These are phyloP conservation scores for Hemisphaericaspora nanyangensis DNA, from an alignment of 805 yeast genomes.

Conservation along the genomic window DNA sequence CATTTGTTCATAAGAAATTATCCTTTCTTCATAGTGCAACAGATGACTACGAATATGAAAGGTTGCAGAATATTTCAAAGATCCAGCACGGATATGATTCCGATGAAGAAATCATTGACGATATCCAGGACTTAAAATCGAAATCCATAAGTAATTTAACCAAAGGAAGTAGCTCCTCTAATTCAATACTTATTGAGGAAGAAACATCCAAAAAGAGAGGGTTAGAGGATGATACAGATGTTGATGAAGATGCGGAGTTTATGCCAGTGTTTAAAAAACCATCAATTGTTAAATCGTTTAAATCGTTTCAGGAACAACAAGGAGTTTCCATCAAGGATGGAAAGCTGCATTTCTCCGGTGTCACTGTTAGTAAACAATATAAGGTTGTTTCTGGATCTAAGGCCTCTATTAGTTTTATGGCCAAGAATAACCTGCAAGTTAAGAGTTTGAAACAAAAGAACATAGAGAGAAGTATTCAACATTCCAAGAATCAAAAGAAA, in stretches of 20 bases:
- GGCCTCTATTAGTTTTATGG: slow-evolving; percentile 56
- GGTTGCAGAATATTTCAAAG: slow-evolving; percentile 26
- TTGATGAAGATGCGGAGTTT: slow-evolving; percentile 32
- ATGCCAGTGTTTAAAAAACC: slow-evolving; percentile 42
- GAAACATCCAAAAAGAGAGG: slow-evolving; percentile 14
- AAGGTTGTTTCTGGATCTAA: slow-evolving; percentile 53
- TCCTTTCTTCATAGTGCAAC: slow-evolving; percentile 44
- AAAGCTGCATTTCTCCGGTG: slow-evolving; percentile 35
- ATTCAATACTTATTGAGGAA: not conserved
- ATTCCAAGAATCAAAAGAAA: slow-evolving; percentile 16
- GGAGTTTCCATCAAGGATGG: slow-evolving; percentile 40
- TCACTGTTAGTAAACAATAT: slow-evolving; percentile 50
- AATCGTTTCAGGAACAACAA: slow-evolving; percentile 32
- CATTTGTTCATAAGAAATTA: slow-evolving; percentile 52
- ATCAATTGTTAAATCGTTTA: slow-evolving; percentile 46
- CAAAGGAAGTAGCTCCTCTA: slow-evolving; percentile 13
- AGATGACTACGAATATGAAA: slow-evolving; percentile 30
- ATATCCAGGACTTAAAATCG: slow-evolving; percentile 43
- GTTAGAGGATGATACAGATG: slow-evolving; percentile 19
- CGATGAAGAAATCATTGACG: slow-evolving; percentile 39
- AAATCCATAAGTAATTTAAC: slow-evolving; percentile 33
- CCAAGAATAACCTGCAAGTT: slow-evolving; percentile 23
- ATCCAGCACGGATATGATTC: slow-evolving; percentile 32
- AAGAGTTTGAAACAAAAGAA: slow-evolving; percentile 24
- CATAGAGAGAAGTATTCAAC: slow-evolving; percentile 22